Evolutionary conservation across 164 flowering plant species (phyloP), one percentile per base, ranked within the genome.

Genomic region (Sextonia rubra): DNA sequence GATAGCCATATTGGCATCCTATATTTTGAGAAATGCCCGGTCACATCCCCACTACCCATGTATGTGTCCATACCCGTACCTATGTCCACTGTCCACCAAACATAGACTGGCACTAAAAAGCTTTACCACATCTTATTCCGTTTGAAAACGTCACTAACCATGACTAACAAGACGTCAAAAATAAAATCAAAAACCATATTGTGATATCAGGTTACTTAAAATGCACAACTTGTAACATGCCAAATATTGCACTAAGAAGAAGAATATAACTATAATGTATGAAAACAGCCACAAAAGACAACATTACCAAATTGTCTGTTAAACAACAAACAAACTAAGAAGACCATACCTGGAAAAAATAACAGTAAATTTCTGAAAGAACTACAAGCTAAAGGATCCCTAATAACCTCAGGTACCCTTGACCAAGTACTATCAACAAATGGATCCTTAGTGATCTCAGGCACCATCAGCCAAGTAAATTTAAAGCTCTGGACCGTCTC

Each of bases 271-370:
- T 23, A n/a, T 14, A 7, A 30, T 3, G 15, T 25, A 26, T 9
- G 27, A 3, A 66, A 58, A 58, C 25, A 23, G 14, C 14, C 30
- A 61, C 23, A 61, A 2, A 9, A n/a, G 27, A 29, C 18, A 64
- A 12, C 20, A 25, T 64, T 26, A 29, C 22, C 12, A 48, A 52
- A 22, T 68, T 7, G 52, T 2, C 18, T 23, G 44, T 52, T 15
- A 52, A 7, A 14, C 14, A 18, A 14, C 20, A 29, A 67, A 64
- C 25, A 1, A 15, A 12, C 3, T 0, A n/a, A 12, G 26, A 74
- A 69, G 56, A 23, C 49, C 52, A 56, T 85, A 94, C 99, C 94
- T 77, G 97, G 95, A 78, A 74, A 90, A 78, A 75, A 85, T 61
- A 91, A 82, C 73, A 92, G 83, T 68, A 92, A 82, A 76, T 91